Evolutionary conservation across 1,284 basidiomycete genomes (phyloP).

Genomic region (Microbotryum lychnidis-dioicae): DNA sequence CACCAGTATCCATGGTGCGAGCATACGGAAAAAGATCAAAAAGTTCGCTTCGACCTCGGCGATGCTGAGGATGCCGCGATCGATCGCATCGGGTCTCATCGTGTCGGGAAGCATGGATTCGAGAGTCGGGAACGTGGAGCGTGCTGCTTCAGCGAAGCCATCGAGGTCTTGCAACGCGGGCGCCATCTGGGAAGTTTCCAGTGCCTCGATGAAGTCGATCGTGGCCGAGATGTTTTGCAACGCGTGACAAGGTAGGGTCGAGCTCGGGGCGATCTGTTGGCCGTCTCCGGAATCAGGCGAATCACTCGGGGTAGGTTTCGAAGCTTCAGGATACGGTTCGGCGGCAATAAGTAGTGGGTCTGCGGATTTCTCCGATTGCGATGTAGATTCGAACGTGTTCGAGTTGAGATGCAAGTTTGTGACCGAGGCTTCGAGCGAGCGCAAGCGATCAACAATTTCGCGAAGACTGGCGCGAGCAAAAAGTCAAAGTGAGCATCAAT

Average conservation of each 20-base stretch:
- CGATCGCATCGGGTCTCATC: not conserved
- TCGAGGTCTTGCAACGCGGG: not conserved
- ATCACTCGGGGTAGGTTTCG: not conserved
- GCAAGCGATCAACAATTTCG: conserved; percentile 9
- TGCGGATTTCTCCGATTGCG: not conserved
- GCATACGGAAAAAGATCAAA: conserved; percentile 3
- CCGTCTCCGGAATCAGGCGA: not conserved
- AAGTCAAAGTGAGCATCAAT: not conserved
- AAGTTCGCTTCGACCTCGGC: conserved; percentile 7
- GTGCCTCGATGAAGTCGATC: not conserved
- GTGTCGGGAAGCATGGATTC: not conserved
- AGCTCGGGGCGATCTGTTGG: not conserved
- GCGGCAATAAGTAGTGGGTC: not conserved
- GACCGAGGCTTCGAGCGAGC: conserved; percentile 10
- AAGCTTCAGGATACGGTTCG: not conserved
- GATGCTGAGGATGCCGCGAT: not conserved
- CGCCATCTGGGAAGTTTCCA: not conserved
- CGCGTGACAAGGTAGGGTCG: too few relatives aligned
- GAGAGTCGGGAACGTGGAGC: too few relatives aligned
- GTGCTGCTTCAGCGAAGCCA: not conserved
- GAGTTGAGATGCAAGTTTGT: not conserved
- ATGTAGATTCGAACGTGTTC: not conserved
- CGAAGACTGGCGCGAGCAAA: conserved; percentile 2
- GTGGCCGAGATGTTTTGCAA: conserved; percentile 5
- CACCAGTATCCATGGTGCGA: conserved; percentile 4